phyloP scores from a whole-genome alignment of 768 basidiomycete genomes.

The Russula compacta region DNA sequence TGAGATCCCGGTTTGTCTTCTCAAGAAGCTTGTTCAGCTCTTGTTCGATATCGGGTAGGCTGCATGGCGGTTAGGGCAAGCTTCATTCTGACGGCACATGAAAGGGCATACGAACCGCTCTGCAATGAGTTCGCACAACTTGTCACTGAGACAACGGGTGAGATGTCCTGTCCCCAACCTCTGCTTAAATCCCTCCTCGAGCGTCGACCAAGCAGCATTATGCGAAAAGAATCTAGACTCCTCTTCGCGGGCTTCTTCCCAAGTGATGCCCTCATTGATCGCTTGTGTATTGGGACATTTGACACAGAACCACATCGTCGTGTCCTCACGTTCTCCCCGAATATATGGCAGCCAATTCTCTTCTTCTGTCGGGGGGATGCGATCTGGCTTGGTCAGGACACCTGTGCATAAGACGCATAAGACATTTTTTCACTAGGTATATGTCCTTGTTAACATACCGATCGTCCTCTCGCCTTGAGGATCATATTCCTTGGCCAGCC shows the following conservation, averaged over 20 bases:
- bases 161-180: slow-evolving; percentile 50
- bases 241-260: slow-evolving; percentile 46
- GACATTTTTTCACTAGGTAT: no score
- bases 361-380: slow-evolving; percentile 36
- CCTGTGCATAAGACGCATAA: neutral
- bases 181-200: slow-evolving; percentile 41
- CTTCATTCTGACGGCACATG: neutral
- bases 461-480: slow-evolving; percentile 59
- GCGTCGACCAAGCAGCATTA: slow-evolving; percentile 43
- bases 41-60: slow-evolving; percentile 53
- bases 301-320: slow-evolving; percentile 47
- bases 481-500: slow-evolving; percentile 52
- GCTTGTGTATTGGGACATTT: slow-evolving; percentile 40
- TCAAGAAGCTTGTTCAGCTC: slow-evolving; percentile 43
- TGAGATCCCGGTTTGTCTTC: slow-evolving; percentile 29
- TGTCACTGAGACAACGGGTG: slow-evolving; percentile 45
- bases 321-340: slow-evolving; percentile 40
- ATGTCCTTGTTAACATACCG: slow-evolving; percentile 33
- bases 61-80: slow-evolving; percentile 22
- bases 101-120: slow-evolving; percentile 37
- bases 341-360: slow-evolving; percentile 48
- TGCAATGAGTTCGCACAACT: slow-evolving; percentile 54
- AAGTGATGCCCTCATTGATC: slow-evolving; percentile 43
- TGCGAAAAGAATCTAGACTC: slow-evolving; percentile 52
- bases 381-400: slow-evolving; percentile 15